phyloP scores from a whole-genome alignment of 345 rosid species.

The Citrus medica region DNA sequence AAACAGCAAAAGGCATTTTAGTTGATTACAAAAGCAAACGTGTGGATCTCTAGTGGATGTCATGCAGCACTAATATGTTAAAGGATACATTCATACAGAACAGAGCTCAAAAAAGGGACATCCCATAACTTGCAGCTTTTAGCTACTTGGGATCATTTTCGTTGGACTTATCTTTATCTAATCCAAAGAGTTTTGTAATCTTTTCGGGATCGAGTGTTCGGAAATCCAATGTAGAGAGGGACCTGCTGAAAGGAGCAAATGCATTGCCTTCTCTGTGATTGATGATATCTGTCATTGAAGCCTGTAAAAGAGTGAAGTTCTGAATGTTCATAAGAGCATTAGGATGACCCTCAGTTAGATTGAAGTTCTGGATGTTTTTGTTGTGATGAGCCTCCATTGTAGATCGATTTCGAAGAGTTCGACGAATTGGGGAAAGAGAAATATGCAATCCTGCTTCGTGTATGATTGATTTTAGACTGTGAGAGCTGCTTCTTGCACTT shows the following conservation, averaged over 20 bases:
- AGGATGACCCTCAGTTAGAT: conserved; percentile 56
- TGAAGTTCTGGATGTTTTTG: conserved; percentile 45
- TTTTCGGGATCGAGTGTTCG: conserved; percentile 42
- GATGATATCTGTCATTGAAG: conserved; percentile 49
- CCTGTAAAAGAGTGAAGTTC: conserved; percentile 48
- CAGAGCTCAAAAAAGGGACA: not conserved
- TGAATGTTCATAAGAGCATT: conserved; percentile 56
- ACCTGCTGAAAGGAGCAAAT: conserved; percentile 35
- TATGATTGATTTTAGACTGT: conserved; percentile 14
- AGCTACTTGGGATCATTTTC: not conserved
- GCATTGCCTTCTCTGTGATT: conserved; percentile 37
- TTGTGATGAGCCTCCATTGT: conserved; percentile 48
- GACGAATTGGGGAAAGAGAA: conserved; percentile 40
- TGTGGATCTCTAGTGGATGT: not conserved
- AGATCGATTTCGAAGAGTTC: not conserved
- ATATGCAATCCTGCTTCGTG: conserved; percentile 11
- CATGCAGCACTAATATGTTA: too few species aligned
- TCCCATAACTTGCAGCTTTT: not conserved
- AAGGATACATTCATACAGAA: not conserved
- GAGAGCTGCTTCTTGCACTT: conserved; percentile 30
- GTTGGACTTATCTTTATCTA: conserved; percentile 16
- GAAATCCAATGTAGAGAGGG: conserved; percentile 50
- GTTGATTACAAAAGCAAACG: too few species aligned
- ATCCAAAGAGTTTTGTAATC: conserved; percentile 36
- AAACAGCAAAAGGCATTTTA: too few species aligned